phyloP scores from a whole-genome alignment of 495 filamentous ascomycete genomes.

The Darksidea phi region DNA sequence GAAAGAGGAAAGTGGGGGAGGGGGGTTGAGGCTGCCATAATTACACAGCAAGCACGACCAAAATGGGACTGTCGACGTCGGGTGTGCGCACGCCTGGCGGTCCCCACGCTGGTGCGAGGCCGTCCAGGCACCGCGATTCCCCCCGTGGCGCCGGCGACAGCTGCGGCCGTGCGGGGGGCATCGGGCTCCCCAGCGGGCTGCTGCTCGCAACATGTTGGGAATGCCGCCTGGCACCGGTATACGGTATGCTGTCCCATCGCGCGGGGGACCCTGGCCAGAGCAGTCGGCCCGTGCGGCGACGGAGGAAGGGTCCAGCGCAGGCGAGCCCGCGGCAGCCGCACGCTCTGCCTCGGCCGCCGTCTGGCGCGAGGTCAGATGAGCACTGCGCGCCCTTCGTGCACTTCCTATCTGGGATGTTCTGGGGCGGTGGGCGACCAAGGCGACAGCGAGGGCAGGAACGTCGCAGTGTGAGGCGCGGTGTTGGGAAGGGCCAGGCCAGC shows the following conservation, averaged over 20 bases:
- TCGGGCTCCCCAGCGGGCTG: too few relatives aligned
- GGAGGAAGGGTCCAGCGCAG: neutral
- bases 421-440: neutral
- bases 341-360: neutral
- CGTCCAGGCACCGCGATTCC: too few relatives aligned
- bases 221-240: too few relatives aligned
- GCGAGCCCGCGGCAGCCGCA: slow-evolving; percentile 26
- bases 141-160: too few relatives aligned
- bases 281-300: neutral
- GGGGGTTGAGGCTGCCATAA: too few relatives aligned
- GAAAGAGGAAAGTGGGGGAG: too few relatives aligned
- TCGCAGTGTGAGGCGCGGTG: neutral
- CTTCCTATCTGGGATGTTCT: neutral
- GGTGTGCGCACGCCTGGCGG: neutral
- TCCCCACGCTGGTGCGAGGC: too few relatives aligned
- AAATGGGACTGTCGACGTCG: slow-evolving; percentile 1
- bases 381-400: slow-evolving; percentile 6
- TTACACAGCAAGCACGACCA: too few relatives aligned
- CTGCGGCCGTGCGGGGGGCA: too few relatives aligned
- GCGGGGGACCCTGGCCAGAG: too few relatives aligned
- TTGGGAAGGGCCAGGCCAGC: neutral
- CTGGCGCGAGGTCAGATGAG: slow-evolving; percentile 17
- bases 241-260: too few relatives aligned
- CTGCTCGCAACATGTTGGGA: too few relatives aligned
- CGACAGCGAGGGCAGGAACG: neutral